Conservation (phyloP, 2,329 filamentous ascomycete genomes). For the Atkinsonella texensis region DNA sequence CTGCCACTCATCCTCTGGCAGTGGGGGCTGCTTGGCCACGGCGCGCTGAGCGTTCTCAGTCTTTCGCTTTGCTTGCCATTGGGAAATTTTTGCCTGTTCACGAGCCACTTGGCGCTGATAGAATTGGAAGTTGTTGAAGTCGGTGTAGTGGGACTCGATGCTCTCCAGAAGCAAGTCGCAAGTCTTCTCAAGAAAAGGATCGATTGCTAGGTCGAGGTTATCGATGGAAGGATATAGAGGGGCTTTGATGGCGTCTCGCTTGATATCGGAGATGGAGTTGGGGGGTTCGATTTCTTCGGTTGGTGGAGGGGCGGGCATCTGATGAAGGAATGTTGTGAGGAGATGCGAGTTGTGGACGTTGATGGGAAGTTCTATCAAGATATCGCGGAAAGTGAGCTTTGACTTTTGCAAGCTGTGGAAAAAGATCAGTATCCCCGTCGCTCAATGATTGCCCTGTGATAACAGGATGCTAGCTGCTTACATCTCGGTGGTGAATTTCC, state of each 20-base stretch:
- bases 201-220: slow-evolving; percentile 81
- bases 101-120: slow-evolving; percentile 89
- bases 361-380: slow-evolving; percentile 81
- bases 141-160: slow-evolving; percentile 96
- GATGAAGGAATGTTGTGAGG: slow-evolving; percentile 88
- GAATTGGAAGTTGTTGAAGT: slow-evolving; percentile 97
- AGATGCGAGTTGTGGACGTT: slow-evolving; percentile 94
- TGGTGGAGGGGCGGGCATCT: slow-evolving; percentile 57
- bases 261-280: slow-evolving; percentile 65
- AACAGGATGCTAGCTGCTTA: slow-evolving; percentile 30
- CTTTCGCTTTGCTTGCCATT: slow-evolving; percentile 95
- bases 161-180: slow-evolving; percentile 91
- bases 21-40: slow-evolving; percentile 74
- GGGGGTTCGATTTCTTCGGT: slow-evolving; percentile 63
- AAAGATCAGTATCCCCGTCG: not conserved
- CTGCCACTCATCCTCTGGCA: slow-evolving; percentile 98
- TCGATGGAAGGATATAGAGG: slow-evolving; percentile 83
- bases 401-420: slow-evolving; percentile 73
- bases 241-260: slow-evolving; percentile 46
- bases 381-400: slow-evolving; percentile 86
- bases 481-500: slow-evolving; percentile 95
- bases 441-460: not conserved
- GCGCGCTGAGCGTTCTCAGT: slow-evolving; percentile 80
- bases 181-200: slow-evolving; percentile 96
- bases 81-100: slow-evolving; percentile 91